Evolutionary conservation across 352 stramenopile species (phyloP).

Genomic region (Globisporangium emineosum): DNA sequence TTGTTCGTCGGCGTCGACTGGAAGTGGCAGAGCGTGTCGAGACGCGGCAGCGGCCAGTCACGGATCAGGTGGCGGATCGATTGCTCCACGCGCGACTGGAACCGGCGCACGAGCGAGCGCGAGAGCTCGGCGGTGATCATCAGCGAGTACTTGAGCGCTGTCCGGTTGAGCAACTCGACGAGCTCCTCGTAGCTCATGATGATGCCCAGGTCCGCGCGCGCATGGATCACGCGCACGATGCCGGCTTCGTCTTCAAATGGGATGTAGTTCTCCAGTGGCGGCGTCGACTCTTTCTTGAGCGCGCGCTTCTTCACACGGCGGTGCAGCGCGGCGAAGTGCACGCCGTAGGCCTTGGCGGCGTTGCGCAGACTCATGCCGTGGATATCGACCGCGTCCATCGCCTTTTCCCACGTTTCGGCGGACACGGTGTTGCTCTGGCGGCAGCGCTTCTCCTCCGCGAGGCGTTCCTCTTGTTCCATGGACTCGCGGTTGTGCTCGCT

Average conservation of each 20-base stretch:
- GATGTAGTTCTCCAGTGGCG: slow-evolving; percentile 50
- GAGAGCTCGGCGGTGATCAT: slow-evolving; percentile 36
- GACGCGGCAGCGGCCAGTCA: slow-evolving; percentile 45
- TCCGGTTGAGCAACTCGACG: slow-evolving; percentile 56
- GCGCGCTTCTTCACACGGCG: slow-evolving; percentile 66
- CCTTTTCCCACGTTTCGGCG: slow-evolving; percentile 57
- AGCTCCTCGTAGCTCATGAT: slow-evolving; percentile 70
- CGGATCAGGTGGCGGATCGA: slow-evolving; percentile 62
- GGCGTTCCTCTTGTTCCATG: slow-evolving; percentile 8
- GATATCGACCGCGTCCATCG: slow-evolving; percentile 64
- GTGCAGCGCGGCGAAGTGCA: slow-evolving; percentile 69
- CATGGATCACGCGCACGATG: slow-evolving; percentile 65
- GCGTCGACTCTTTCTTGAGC: slow-evolving; percentile 34
- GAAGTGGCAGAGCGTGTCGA: slow-evolving; percentile 41
- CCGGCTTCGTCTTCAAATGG: slow-evolving; percentile 65
- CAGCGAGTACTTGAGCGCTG: slow-evolving; percentile 53
- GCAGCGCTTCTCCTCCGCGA: slow-evolving; percentile 35
- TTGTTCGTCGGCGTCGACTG: slow-evolving; percentile 8
- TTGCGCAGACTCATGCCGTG: slow-evolving; percentile 68
- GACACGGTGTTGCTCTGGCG: slow-evolving; percentile 57
- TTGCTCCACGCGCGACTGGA: slow-evolving; percentile 58
- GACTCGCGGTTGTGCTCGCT: slow-evolving; percentile 24
- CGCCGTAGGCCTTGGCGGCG: slow-evolving; percentile 53
- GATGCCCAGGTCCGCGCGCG: slow-evolving; percentile 64
- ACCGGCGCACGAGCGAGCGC: slow-evolving; percentile 38